A percentile compares a stretch with the other conserved stretches of the same genome.
phyloP scores from a whole-genome alignment of 2,329 filamentous ascomycete species.

The Exophiala calicioides region DNA sequence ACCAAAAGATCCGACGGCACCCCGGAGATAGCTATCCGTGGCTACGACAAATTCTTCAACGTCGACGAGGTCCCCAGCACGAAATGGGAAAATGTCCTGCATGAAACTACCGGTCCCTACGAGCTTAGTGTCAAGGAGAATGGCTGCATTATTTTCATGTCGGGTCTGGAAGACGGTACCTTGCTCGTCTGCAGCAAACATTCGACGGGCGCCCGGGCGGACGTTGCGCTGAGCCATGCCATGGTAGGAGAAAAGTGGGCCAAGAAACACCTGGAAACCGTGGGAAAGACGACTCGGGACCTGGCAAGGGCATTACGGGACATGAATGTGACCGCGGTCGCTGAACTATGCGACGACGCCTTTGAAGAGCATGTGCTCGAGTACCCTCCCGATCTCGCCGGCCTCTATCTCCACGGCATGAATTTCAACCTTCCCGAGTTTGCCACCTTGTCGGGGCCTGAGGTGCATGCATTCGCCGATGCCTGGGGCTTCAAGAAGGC shows the following conservation, averaged over 20 bases:
- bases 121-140: constrained; percentile 98
- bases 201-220: constrained; percentile 78
- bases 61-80: constrained; percentile 78
- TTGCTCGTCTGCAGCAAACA: constrained; percentile 98
- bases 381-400: constrained; percentile 78
- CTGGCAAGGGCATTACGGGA: constrained; percentile 72
- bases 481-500: constrained; percentile 93
- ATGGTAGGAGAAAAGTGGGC: constrained; percentile 79
- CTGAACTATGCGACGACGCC: constrained; percentile 90
- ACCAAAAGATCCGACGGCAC: constrained; percentile 64
- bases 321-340: constrained; percentile 91
- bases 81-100: constrained; percentile 76
- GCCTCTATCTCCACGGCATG: constrained; percentile 92
- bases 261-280: constrained; percentile 71
- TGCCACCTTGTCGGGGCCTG: constrained; percentile 75
- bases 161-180: constrained; percentile 83
- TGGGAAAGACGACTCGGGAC: constrained; percentile 77
- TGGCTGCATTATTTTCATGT: constrained; percentile 98
- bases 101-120: constrained; percentile 79
- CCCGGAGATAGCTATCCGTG: constrained; percentile 78
- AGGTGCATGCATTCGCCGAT: constrained; percentile 88
- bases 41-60: constrained; percentile 99
- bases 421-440: constrained; percentile 95
- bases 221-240: constrained; percentile 76
- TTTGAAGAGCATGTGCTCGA: constrained; percentile 97